phyloP scores from a whole-genome alignment of 2,329 filamentous ascomycete species.

The Fusarium sp. region DNA sequence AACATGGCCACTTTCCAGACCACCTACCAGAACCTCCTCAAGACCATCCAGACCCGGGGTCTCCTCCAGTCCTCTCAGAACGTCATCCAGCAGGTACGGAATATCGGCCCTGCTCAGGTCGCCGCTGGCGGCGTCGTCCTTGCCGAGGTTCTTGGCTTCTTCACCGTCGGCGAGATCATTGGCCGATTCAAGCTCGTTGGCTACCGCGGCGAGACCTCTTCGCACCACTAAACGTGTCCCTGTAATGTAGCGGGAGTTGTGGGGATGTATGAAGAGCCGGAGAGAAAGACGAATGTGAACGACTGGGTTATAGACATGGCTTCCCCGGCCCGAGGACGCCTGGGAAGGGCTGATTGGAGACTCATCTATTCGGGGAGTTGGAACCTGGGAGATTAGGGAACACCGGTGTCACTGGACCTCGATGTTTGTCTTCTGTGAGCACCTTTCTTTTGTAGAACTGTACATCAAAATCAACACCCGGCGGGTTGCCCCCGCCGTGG shows the following conservation, averaged over 20 bases:
- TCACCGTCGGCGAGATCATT: constrained; percentile 97
- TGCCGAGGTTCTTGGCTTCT: constrained; percentile 94
- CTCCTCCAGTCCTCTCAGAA: constrained; percentile 68
- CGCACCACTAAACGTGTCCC: constrained; percentile 65
- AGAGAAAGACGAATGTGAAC: constrained; percentile 34
- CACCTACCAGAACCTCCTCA: constrained; percentile 83
- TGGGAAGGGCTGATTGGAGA: constrained; percentile 42
- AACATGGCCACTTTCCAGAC: constrained; percentile 84
- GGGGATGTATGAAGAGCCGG: constrained; percentile 25
- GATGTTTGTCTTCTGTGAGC: constrained; percentile 44
- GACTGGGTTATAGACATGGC: constrained; percentile 40
- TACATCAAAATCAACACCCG: constrained; percentile 46
- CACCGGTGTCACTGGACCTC: constrained; percentile 38
- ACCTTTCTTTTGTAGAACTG: constrained; percentile 50
- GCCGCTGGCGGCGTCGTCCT: constrained; percentile 79
- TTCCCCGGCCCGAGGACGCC: constrained; percentile 29
- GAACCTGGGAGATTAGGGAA: constrained; percentile 39
- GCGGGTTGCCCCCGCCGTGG: constrained; percentile 28
- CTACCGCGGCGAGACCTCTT: constrained; percentile 79
- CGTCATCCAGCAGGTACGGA: constrained; percentile 70
- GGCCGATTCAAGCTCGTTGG: constrained; percentile 95
- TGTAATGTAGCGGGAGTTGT: constrained; percentile 23
- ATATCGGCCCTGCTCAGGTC: constrained; percentile 77
- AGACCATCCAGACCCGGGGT: constrained; percentile 75
- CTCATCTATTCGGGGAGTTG: constrained; percentile 33